Evolutionary conservation across 768 basidiomycete species (phyloP).

Genomic region (Melanogaster broomeanus): DNA sequence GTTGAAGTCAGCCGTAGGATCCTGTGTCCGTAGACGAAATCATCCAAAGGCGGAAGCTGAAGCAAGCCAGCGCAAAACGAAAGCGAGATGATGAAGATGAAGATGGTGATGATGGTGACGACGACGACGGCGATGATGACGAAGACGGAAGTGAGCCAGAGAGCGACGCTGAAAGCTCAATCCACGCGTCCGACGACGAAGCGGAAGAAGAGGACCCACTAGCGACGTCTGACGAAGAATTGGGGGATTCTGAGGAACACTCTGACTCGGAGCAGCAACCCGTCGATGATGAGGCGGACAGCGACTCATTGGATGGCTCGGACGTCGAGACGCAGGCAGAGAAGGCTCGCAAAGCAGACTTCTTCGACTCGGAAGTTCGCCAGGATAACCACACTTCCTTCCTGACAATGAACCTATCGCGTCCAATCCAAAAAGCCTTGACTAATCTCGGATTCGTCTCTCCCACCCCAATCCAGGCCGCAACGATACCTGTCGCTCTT

Average conservation of each 20-base stretch:
- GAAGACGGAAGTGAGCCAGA: conserved; percentile 40
- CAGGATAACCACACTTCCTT: conserved; percentile 74
- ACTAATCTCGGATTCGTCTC: conserved; percentile 77
- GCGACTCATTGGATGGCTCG: conserved; percentile 57
- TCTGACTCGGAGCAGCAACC: conserved; percentile 29
- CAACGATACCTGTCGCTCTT: conserved; percentile 91
- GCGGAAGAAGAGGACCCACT: conserved; percentile 35
- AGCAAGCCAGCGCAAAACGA: conserved; percentile 52
- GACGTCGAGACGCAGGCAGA: conserved; percentile 61
- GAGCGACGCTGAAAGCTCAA: conserved; percentile 12
- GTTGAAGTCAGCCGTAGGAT: conserved; percentile 42
- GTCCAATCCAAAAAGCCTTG: conserved; percentile 89
- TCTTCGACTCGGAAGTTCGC: conserved; percentile 68
- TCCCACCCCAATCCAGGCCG: conserved; percentile 95
- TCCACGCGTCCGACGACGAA: conserved; percentile 25
- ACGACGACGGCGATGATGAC: too few species aligned
- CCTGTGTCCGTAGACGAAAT: conserved; percentile 93
- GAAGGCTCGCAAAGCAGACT: conserved; percentile 78
- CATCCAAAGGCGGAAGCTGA: conserved; percentile 68
- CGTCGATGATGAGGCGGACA: conserved; percentile 37
- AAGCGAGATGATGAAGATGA: conserved; percentile 48
- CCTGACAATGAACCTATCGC: conserved; percentile 91
- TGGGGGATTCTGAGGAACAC: conserved; percentile 35
- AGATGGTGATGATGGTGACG: conserved; percentile 39
- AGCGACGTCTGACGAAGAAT: conserved; percentile 35